These are phyloP conservation scores for Termitomyces sp. DNA, from an alignment of 768 basidiomycete genomes.

Conservation along the genomic window DNA sequence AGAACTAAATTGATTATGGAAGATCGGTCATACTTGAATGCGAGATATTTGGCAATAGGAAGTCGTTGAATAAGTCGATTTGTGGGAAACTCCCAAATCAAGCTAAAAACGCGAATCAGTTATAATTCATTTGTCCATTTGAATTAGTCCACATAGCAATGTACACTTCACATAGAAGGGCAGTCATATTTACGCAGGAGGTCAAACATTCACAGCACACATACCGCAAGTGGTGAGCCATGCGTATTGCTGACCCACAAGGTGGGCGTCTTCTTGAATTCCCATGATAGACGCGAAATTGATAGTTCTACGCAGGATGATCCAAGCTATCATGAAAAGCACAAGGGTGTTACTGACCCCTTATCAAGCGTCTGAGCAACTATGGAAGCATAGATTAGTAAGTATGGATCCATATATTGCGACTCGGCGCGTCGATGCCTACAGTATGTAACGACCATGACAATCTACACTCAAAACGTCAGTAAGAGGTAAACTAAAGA, in stretches of 20 bases:
- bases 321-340: not conserved
- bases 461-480: constrained; percentile 15
- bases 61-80: constrained; percentile 43
- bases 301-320: constrained; percentile 25
- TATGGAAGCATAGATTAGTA: constrained; percentile 5
- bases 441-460: constrained; percentile 45
- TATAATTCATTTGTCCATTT: not conserved
- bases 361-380: constrained; percentile 43
- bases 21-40: constrained; percentile 25
- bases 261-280: constrained; percentile 34
- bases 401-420: not conserved
- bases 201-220: constrained; percentile 6
- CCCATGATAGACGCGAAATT: constrained; percentile 46
- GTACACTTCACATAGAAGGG: constrained; percentile 23
- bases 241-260: constrained; percentile 44
- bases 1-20: not conserved
- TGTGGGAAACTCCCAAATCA: constrained; percentile 42
- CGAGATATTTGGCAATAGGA: constrained; percentile 45
- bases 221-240: constrained; percentile 43
- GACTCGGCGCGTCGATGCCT: constrained; percentile 4
- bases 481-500: not conserved
- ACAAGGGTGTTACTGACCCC: constrained; percentile 24
- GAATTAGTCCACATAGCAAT: constrained; percentile 27
- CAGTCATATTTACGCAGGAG: not conserved
- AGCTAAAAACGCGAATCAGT: constrained; percentile 12